These are phyloP conservation scores for Fremontodendron californicum DNA, from an alignment of 345 rosid genomes.

Conservation along the genomic window DNA sequence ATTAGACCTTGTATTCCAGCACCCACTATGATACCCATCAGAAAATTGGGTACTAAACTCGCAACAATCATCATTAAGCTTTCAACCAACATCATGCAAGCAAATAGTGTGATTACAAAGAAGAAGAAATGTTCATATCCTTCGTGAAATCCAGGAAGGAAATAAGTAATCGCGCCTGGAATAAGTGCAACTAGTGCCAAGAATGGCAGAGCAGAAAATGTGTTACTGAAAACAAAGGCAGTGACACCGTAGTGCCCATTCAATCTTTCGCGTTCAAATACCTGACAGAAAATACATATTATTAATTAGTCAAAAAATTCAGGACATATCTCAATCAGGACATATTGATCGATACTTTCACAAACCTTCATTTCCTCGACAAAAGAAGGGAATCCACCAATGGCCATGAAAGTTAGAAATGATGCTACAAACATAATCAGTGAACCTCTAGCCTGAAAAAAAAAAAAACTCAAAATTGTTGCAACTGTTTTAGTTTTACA, in stretches of 20 bases:
- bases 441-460: slow-evolving; percentile 40
- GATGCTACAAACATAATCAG: slow-evolving; percentile 42
- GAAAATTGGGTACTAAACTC: slow-evolving; percentile 41
- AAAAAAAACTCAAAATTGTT: background rate
- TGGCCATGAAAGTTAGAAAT: slow-evolving; percentile 48
- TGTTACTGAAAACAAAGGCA: slow-evolving; percentile 42
- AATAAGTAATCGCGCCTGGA: slow-evolving; percentile 43
- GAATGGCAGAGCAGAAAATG: slow-evolving; percentile 43
- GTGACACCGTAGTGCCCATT: slow-evolving; percentile 51
- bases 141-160: slow-evolving; percentile 33
- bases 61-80: slow-evolving; percentile 59
- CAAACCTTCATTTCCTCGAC: slow-evolving; percentile 58
- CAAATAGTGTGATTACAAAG: slow-evolving; percentile 27
- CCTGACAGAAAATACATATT: slow-evolving; percentile 15
- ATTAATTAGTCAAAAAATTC: background rate
- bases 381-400: slow-evolving; percentile 59
- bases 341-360: background rate
- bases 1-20: slow-evolving; percentile 54
- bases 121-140: slow-evolving; percentile 30
- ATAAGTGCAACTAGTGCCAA: slow-evolving; percentile 32
- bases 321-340: background rate
- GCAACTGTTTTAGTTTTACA: background rate
- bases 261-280: slow-evolving; percentile 47
- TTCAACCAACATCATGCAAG: slow-evolving; percentile 47
- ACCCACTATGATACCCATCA: slow-evolving; percentile 51